These are phyloP conservation scores for Tylopilus intermedius DNA, from an alignment of 768 basidiomycete genomes.

Conservation along the genomic window DNA sequence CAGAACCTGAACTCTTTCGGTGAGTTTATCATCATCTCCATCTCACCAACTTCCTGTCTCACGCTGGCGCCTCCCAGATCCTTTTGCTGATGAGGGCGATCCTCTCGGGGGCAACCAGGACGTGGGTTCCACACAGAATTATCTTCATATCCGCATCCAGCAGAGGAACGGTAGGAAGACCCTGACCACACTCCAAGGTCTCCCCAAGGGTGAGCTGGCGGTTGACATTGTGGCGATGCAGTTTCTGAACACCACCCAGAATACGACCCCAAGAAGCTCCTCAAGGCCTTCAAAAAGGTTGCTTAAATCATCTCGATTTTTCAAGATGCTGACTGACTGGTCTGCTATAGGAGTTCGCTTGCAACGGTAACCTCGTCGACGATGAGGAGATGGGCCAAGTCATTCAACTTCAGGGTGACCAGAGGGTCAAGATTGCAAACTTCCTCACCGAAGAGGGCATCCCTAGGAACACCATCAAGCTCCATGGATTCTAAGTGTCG, in stretches of 20 bases:
- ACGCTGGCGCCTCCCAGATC: slow-evolving; percentile 54
- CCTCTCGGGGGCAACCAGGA: slow-evolving; percentile 67
- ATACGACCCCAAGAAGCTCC: slow-evolving; percentile 95
- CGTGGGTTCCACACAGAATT: slow-evolving; percentile 76
- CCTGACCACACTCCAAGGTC: slow-evolving; percentile 92
- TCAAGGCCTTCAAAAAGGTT: slow-evolving; percentile 99
- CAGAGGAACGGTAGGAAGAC: slow-evolving; percentile 99
- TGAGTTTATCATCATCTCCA: slow-evolving; percentile 28
- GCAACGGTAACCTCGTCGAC: slow-evolving; percentile 95
- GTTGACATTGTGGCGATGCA: slow-evolving; percentile 9
- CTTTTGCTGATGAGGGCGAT: slow-evolving; percentile 93
- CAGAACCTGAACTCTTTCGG: slow-evolving; percentile 86
- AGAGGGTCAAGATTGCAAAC: slow-evolving; percentile 81
- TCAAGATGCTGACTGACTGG: slow-evolving; percentile 7
- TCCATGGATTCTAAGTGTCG: slow-evolving; percentile 74
- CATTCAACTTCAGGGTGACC: slow-evolving; percentile 98
- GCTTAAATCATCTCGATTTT: not conserved
- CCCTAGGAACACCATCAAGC: slow-evolving; percentile 70
- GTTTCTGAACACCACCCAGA: slow-evolving; percentile 43
- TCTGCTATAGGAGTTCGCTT: slow-evolving; percentile 79
- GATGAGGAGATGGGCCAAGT: slow-evolving; percentile 95
- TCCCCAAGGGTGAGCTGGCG: slow-evolving; percentile 70
- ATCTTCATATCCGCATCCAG: slow-evolving; percentile 96
- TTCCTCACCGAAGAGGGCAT: slow-evolving; percentile 86
- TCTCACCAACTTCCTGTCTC: slow-evolving; percentile 4